These are phyloP conservation scores for Leishmania braziliensis DNA, from an alignment of 208 protist species.

Conservation along the genomic window DNA sequence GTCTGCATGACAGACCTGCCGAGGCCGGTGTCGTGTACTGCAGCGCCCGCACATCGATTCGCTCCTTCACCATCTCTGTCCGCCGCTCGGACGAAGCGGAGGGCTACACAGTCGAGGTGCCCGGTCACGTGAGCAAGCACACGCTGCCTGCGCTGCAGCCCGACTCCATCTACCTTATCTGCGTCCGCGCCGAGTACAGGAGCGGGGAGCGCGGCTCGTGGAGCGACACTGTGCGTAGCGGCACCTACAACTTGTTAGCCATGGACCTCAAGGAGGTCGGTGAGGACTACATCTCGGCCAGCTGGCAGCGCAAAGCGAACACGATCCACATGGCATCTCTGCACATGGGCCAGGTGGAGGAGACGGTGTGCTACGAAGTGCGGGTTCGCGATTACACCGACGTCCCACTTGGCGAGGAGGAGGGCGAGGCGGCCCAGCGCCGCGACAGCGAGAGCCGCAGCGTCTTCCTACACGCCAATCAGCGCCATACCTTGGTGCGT, in stretches of 20 bases:
- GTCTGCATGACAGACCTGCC: constrained; percentile 58
- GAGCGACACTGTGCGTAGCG: constrained; percentile 54
- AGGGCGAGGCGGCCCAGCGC: constrained; percentile 14
- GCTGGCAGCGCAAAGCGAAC: constrained; percentile 78
- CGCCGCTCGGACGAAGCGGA: constrained; percentile 50
- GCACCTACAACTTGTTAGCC: constrained; percentile 77
- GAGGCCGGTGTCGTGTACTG: constrained; percentile 50
- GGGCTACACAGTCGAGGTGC: constrained; percentile 58
- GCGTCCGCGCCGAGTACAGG: constrained; percentile 78
- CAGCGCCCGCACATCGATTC: constrained; percentile 46
- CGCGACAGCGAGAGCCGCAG: constrained; percentile 26
- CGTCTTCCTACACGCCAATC: constrained; percentile 53
- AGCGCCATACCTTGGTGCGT: constrained; percentile 55
- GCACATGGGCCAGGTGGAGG: constrained; percentile 65
- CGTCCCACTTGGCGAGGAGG: constrained; percentile 58
- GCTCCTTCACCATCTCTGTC: constrained; percentile 54
- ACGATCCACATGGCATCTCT: constrained; percentile 56
- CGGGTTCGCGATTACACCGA: constrained; percentile 74
- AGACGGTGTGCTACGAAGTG: constrained; percentile 83
- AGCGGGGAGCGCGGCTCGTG: constrained; percentile 71
- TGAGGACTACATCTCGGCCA: constrained; percentile 81
- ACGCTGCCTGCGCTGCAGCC: constrained; percentile 60
- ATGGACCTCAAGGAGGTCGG: constrained; percentile 67
- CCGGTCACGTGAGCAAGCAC: constrained; percentile 47
- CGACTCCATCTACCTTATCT: constrained; percentile 71